phyloP scores from a whole-genome alignment of 352 stramenopile genomes.

The Pythium grandisporangium region DNA sequence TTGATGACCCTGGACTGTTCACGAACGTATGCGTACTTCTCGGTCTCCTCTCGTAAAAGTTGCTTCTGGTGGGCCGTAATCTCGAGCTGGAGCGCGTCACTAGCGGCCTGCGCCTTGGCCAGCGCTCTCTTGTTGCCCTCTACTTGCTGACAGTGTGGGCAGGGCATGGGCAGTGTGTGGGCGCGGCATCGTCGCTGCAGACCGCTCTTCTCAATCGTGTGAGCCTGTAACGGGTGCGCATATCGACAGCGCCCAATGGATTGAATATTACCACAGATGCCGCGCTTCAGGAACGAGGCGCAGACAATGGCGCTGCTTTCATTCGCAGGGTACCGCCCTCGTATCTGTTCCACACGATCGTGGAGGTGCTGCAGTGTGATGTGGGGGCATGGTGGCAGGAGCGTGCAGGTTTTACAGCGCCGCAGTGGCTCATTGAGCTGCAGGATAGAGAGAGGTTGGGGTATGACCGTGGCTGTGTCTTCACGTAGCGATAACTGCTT shows the following conservation, averaged over 20 bases:
- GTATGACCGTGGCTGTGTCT: slow-evolving; percentile 27
- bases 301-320: slow-evolving; percentile 20
- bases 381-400: slow-evolving; percentile 53
- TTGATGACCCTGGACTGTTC: slow-evolving; percentile 32
- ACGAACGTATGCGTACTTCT: slow-evolving; percentile 33
- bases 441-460: slow-evolving; percentile 48
- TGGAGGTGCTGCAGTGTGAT: slow-evolving; percentile 34
- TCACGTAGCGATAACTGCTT: too few relatives aligned
- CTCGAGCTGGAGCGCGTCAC: slow-evolving; percentile 24
- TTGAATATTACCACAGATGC: slow-evolving; percentile 53
- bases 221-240: slow-evolving; percentile 35
- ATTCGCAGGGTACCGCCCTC: slow-evolving; percentile 32
- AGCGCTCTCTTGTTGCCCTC: slow-evolving; percentile 14
- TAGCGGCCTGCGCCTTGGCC: slow-evolving; percentile 6
- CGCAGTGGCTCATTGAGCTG: slow-evolving; percentile 46
- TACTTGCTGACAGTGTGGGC: slow-evolving; percentile 43
- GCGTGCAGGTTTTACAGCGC: slow-evolving; percentile 53
- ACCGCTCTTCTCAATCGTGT: slow-evolving; percentile 36
- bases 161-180: slow-evolving; percentile 52
- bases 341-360: slow-evolving; percentile 27
- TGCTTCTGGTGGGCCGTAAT: slow-evolving; percentile 19
- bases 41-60: slow-evolving; percentile 33
- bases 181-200: slow-evolving; percentile 27
- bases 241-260: slow-evolving; percentile 53
- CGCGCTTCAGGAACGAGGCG: slow-evolving; percentile 29